These are phyloP conservation scores for Crataegus laevigata DNA, from an alignment of 306 rosid genomes.

Conservation along the genomic window DNA sequence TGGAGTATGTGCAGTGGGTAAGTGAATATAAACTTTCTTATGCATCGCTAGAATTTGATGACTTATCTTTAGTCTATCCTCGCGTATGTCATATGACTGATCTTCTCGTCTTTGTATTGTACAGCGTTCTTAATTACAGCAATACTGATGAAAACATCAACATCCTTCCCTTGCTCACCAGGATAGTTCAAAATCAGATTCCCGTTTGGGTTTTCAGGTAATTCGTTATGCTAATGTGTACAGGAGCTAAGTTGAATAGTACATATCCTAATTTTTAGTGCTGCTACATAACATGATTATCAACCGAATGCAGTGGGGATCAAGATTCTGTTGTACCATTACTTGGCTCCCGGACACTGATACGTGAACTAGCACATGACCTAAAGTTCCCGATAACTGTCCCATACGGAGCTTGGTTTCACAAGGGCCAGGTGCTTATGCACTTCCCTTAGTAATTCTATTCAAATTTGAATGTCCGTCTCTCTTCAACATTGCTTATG, in stretches of 20 bases:
- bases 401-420: constrained; percentile 82
- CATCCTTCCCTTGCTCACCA: constrained; percentile 69
- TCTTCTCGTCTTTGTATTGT: constrained; percentile 4
- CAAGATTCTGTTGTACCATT: constrained; percentile 85
- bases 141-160: constrained; percentile 47
- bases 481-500: neutral
- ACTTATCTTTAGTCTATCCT: neutral
- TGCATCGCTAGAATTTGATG: neutral
- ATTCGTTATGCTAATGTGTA: neutral
- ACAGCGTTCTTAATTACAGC: constrained; percentile 58
- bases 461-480: neutral
- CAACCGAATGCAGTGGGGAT: constrained; percentile 54
- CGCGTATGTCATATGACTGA: neutral
- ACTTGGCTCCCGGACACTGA: constrained; percentile 65
- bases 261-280: neutral
- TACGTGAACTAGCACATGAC: constrained; percentile 74
- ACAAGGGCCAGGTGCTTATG: constrained; percentile 64
- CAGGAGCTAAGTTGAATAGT: too few relatives aligned
- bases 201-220: constrained; percentile 95
- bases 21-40: constrained; percentile 10
- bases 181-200: constrained; percentile 55
- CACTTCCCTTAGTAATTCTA: too few relatives aligned
- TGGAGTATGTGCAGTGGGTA: constrained; percentile 72
- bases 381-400: constrained; percentile 57
- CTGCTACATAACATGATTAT: neutral